These are phyloP conservation scores for Quercus phellos DNA, from an alignment of 331 rosid species.

Conservation along the genomic window DNA sequence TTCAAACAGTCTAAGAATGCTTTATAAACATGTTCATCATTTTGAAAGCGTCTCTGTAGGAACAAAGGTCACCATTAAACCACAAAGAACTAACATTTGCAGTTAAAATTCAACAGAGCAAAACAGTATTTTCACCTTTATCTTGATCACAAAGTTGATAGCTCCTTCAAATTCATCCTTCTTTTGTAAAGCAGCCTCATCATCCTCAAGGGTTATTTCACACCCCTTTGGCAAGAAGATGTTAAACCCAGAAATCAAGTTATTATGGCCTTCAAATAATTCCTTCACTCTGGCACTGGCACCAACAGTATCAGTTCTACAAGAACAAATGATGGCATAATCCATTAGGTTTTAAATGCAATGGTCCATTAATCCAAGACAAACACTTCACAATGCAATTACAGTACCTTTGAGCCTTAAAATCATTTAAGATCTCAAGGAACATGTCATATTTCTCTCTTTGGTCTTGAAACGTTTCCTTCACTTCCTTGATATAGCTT, in stretches of 20 bases:
- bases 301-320: slow-evolving; percentile 83
- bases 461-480: slow-evolving; percentile 85
- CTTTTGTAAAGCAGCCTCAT: slow-evolving; percentile 69
- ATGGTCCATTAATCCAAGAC: slow-evolving; percentile 1
- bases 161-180: slow-evolving; percentile 95
- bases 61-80: slow-evolving; percentile 13
- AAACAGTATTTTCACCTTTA: slow-evolving; percentile 58
- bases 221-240: slow-evolving; percentile 94
- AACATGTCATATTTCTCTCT: slow-evolving; percentile 72
- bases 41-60: slow-evolving; percentile 79
- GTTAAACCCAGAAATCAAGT: slow-evolving; percentile 90
- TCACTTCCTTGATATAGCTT: slow-evolving; percentile 79
- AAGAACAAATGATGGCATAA: slow-evolving; percentile 16
- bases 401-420: slow-evolving; percentile 79
- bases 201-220: slow-evolving; percentile 89
- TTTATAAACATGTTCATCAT: slow-evolving; percentile 78
- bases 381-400: not conserved
- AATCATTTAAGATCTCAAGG: slow-evolving; percentile 91
- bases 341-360: slow-evolving; percentile 7
- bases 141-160: slow-evolving; percentile 91
- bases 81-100: not conserved
- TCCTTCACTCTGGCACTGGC: slow-evolving; percentile 94
- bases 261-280: slow-evolving; percentile 81
- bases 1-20: slow-evolving; percentile 88
- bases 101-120: not conserved